phyloP scores from a whole-genome alignment of 176 grass and related monocot genomes.

The Themeda triandra region DNA sequence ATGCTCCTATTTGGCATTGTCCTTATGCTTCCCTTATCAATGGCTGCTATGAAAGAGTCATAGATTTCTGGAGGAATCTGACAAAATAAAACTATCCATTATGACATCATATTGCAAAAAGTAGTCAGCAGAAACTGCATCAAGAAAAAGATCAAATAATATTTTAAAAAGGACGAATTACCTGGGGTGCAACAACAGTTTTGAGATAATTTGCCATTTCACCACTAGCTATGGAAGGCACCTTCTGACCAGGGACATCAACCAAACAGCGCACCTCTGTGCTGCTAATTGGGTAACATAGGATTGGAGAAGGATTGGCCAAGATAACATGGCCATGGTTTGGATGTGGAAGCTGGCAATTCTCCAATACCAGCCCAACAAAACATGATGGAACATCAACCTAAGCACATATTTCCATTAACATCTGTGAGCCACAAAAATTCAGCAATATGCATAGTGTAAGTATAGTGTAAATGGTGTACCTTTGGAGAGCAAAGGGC shows the following conservation, averaged over 20 bases:
- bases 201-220: slow-evolving; percentile 98
- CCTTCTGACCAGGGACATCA: slow-evolving; percentile 96
- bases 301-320: slow-evolving; percentile 97
- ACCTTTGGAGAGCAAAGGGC: slow-evolving; percentile 90
- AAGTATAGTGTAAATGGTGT: slow-evolving; percentile 14
- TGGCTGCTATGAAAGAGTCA: slow-evolving; percentile 70
- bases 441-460: background rate
- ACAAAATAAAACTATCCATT: background rate
- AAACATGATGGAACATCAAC: slow-evolving; percentile 97
- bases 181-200: slow-evolving; percentile 90
- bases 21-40: slow-evolving; percentile 94
- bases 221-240: slow-evolving; percentile 90
- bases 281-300: slow-evolving; percentile 98
- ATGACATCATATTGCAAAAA: slow-evolving; percentile 9
- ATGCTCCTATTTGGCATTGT: slow-evolving; percentile 94
- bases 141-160: background rate
- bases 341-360: slow-evolving; percentile 76
- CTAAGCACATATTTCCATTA: slow-evolving; percentile 42
- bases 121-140: background rate
- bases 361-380: slow-evolving; percentile 92
- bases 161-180: slow-evolving; percentile 15
- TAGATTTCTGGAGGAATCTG: slow-evolving; percentile 75
- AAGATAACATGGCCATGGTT: slow-evolving; percentile 97
- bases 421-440: background rate
- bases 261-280: slow-evolving; percentile 91